Base-by-base conservation (phyloP, 2,329 filamentous ascomycete species). In the Xylaria sp. region DNA sequence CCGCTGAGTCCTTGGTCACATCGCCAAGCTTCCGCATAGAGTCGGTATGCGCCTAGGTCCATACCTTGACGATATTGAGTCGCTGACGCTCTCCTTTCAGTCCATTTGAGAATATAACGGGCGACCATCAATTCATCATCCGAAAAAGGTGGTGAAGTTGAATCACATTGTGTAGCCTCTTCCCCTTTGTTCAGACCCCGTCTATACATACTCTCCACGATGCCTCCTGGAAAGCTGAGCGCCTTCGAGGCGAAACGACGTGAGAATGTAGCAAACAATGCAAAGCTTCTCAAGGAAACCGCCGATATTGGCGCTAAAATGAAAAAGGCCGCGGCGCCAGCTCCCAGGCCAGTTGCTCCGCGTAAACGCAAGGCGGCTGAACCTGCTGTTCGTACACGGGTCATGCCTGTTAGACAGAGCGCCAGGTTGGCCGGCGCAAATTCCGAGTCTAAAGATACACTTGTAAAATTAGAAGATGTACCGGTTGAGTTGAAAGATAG, bases 201-300 rank as follows among this genome's bases (percentile, higher is more conserved):
- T 25, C 54, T 25, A 48, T 25, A 10, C 10, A 56, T 18, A 23
- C 18, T 34, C 15, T 25, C 25, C n/a, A 79, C 56, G 44, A 88
- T 89, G 86, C 80, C 86, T 1, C 78, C 82, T 1, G 81, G 86
- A n/a, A 57, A 66, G 44, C 83, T 97, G 75, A 97, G 92, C 80
- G 93, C 94, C 48, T 98, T 97, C 80, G 94, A 97, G 84, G 90
- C 91, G 75, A 90, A 93, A 74, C 88, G 94, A 0, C 88, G 93
- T 18, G 93, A 94, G 69, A 97, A 97, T 73, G 97, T 97, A 50
- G 93, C 92, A 63, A 96, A 97, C 75, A 91, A 95, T 80, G 93
- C 91, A 0, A 78, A 78, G 57, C 86, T 97, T 0, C 82, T 98
- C 0, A 92, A 92, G 69, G 91, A 94, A 69, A 87, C 97, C 0